Evolutionary conservation across 2,329 filamentous ascomycete genomes (phyloP).

Genomic region (Moelleriella libera): DNA sequence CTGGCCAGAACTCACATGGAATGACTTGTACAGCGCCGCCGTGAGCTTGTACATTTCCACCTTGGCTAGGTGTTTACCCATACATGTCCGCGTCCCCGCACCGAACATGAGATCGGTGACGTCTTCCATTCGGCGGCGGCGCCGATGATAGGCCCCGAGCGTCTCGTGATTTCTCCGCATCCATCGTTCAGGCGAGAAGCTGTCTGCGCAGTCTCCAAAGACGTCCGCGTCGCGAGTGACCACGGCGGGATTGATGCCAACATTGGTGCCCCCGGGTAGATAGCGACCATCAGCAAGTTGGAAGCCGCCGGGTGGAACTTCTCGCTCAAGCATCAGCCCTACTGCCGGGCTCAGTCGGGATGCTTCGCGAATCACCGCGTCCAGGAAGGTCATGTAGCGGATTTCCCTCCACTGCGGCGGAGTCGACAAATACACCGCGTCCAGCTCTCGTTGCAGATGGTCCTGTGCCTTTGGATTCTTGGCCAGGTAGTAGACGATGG

Average conservation of each 20-base stretch:
- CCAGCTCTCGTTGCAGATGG: conserved; percentile 22
- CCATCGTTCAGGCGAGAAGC: conserved; percentile 34
- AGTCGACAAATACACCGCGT: conserved; percentile 12
- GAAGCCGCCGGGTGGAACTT: conserved; percentile 27
- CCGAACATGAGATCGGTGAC: conserved; percentile 22
- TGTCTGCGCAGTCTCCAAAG: conserved; percentile 29
- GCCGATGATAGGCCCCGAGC: conserved; percentile 14
- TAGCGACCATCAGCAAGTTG: conserved; percentile 18
- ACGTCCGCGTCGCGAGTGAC: conserved; percentile 21
- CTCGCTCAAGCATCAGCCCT: conserved; percentile 32
- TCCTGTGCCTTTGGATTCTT: conserved; percentile 13
- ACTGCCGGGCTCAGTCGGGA: conserved; percentile 33
- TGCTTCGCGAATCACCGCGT: conserved; percentile 36
- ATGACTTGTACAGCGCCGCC: conserved; percentile 28
- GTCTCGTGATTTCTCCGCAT: conserved; percentile 13
- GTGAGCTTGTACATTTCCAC: conserved; percentile 21
- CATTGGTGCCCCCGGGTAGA: conserved; percentile 20
- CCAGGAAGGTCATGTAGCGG: conserved; percentile 25
- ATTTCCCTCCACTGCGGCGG: conserved; percentile 9
- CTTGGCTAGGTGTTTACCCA: conserved; percentile 20
- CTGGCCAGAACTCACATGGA: conserved; percentile 13
- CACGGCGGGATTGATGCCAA: conserved; percentile 27
- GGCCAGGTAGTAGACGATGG: conserved; percentile 21
- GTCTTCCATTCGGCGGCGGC: conserved; percentile 22
- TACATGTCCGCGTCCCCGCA: conserved; percentile 22